Percentiles rank a stretch among this genome's conserved stretches.
phyloP scores from a whole-genome alignment of 2,329 filamentous ascomycete species.

The Chaetothyriales sp. region DNA sequence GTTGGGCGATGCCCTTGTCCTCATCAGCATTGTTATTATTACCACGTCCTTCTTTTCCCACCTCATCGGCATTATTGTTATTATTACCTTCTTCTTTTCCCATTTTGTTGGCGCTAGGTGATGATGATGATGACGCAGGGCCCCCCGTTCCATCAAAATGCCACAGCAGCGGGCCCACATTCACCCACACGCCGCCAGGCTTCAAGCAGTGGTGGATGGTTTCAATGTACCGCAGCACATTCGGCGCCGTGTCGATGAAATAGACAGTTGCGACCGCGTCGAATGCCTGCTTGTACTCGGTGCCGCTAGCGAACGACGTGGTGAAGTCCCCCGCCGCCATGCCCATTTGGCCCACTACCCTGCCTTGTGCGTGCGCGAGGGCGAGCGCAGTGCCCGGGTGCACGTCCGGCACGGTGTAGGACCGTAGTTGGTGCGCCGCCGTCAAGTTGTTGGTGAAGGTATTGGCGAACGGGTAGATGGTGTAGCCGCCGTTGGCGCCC shows the following conservation, averaged over 20 bases:
- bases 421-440: conserved; percentile 59
- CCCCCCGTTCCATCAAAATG: conserved; percentile 68
- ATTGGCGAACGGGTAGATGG: conserved; percentile 72
- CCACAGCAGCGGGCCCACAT: conserved; percentile 84
- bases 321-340: conserved; percentile 93
- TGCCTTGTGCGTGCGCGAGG: conserved; percentile 11
- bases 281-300: conserved; percentile 49
- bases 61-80: conserved; percentile 19
- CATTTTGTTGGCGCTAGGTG: no score
- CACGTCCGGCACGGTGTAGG: conserved; percentile 66
- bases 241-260: conserved; percentile 94
- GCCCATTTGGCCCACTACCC: conserved; percentile 59
- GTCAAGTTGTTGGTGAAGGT: conserved; percentile 74
- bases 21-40: conserved; percentile 29
- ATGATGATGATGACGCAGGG: conserved; percentile 26
- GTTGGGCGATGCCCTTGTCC: conserved; percentile 60
- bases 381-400: conserved; percentile 50
- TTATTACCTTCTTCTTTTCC: conserved; percentile 14
- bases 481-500: conserved; percentile 43
- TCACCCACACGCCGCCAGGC: conserved; percentile 69
- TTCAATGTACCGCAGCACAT: conserved; percentile 78
- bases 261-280: conserved; percentile 83
- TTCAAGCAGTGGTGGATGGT: conserved; percentile 66
- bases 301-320: conserved; percentile 56
- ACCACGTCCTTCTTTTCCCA: conserved; percentile 37